Evolutionary conservation across 306 rosid species (phyloP).

Genomic region (Begonia loranthoides): DNA sequence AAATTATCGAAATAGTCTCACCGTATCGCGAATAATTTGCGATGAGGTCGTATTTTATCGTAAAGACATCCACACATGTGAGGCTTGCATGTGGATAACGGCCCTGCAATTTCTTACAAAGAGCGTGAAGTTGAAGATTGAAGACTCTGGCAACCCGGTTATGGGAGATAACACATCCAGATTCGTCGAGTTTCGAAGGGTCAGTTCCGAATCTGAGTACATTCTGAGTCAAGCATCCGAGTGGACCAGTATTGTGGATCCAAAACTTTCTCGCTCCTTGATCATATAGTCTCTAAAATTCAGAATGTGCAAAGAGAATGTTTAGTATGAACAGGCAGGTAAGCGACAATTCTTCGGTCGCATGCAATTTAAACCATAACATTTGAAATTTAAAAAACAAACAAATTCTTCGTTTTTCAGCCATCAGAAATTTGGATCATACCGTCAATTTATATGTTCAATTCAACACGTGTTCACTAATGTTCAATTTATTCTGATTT

Average conservation of each 20-base stretch:
- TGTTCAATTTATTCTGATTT: too few species aligned
- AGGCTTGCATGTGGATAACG: conserved; percentile 16
- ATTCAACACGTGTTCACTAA: too few species aligned
- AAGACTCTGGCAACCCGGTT: conserved; percentile 22
- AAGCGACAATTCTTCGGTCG: too few species aligned
- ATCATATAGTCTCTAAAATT: conserved; percentile 16
- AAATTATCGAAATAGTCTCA: not conserved
- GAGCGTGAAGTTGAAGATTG: conserved; percentile 21
- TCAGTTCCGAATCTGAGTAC: conserved; percentile 18
- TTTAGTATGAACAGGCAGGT: conserved; percentile 12
- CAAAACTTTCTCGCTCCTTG: conserved; percentile 25
- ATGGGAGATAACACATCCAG: conserved; percentile 23
- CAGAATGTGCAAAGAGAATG: not conserved
- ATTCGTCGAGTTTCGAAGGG: conserved; percentile 15
- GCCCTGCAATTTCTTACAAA: conserved; percentile 11
- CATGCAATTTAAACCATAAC: too few species aligned
- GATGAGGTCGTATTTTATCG: conserved; percentile 22
- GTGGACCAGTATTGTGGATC: conserved; percentile 33
- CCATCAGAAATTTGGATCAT: not conserved
- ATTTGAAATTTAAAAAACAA: too few species aligned
- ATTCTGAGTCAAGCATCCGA: conserved; percentile 28
- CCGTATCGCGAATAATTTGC: conserved; percentile 22
- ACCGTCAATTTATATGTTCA: too few species aligned
- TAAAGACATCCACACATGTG: conserved; percentile 22
- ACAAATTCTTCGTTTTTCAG: not conserved